These are phyloP conservation scores for Rhinocladiella similis DNA, from an alignment of 2,329 filamentous ascomycete species.

Conservation along the genomic window DNA sequence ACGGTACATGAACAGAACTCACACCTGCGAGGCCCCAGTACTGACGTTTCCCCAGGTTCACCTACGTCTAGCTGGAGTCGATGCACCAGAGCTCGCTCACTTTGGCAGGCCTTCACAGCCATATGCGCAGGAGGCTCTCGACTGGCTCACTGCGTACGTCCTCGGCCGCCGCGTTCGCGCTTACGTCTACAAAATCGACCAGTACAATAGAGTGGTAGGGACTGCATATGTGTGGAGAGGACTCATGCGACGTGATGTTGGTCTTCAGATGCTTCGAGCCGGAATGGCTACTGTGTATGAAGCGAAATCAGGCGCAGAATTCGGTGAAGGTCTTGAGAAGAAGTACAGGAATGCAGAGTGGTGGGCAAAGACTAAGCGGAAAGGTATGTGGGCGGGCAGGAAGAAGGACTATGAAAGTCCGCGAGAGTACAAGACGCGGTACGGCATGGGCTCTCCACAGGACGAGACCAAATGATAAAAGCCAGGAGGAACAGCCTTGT, in stretches of 20 bases:
- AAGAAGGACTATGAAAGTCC: conserved; percentile 73
- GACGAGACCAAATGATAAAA: conserved; percentile 15
- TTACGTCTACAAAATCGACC: conserved; percentile 81
- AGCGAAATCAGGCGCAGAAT: conserved; percentile 85
- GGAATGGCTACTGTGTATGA: conserved; percentile 92
- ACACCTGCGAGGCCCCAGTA: neutral
- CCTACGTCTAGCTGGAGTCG: conserved; percentile 84
- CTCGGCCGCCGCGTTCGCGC: conserved; percentile 72
- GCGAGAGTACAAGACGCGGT: conserved; percentile 75
- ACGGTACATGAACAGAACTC: conserved; percentile 58
- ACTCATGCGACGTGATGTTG: conserved; percentile 74
- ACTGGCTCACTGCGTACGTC: conserved; percentile 76
- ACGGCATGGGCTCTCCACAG: conserved; percentile 14
- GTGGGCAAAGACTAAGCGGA: conserved; percentile 62
- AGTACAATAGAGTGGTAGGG: conserved; percentile 88
- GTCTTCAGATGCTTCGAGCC: conserved; percentile 80
- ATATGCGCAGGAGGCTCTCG: conserved; percentile 74
- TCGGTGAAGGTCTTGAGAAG: conserved; percentile 66
- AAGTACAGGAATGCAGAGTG: conserved; percentile 49
- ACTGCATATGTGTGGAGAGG: conserved; percentile 70
- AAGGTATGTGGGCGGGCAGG: conserved; percentile 74
- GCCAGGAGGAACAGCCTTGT: neutral
- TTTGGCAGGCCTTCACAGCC: conserved; percentile 89
- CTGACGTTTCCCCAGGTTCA: conserved; percentile 58
- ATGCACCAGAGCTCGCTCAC: conserved; percentile 90